Evolutionary conservation across 2,329 filamentous ascomycete genomes (phyloP), one percentile per base, ranked within the genome.

Genomic region (Epichloe sp.): DNA sequence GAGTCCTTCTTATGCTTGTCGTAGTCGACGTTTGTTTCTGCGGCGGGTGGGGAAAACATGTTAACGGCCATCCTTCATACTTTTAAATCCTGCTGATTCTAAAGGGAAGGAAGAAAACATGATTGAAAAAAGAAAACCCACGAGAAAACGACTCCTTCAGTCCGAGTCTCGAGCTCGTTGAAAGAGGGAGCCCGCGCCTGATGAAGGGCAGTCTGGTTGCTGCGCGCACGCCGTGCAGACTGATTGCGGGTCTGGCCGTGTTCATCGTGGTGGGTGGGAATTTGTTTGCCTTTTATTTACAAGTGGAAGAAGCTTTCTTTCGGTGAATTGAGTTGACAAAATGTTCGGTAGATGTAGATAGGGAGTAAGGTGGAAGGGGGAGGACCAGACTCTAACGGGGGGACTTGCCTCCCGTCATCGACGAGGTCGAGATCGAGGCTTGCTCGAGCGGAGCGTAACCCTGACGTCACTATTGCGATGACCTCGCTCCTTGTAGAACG

Each of bases 1-100:
- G 73, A 72, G 60, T 83, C 78, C 51, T 76, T 65, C 69, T 83
- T 82, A 69, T 82, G 79, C 62, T 70, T 76, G 54, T 82, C 76
- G 59, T 70, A 67, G 56, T 74, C 68, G 14, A 67, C 57, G 43
- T 68, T 60, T 47, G 63, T 67, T 56, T 64, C 62, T 69, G 45
- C 6, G 19, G n/a, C 8, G 11, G 19, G n/a, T 5, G 11, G 15
- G 34, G 2, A 2, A 23, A 4, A 0, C 6, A 11, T n/a, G 34
- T 12, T 36, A 35, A 19, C 7, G 43, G 41, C 12, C 17, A 19
- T 19, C 19, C 19, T 2, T 19, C 17, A 21, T 21, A 21, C 19
- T 21, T 21, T 21, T 3, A 21, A 23, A 23, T 7, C 23, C 23
- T 0, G 23, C 23, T 23, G 23, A 26, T 26, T 26, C 6, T 0